phyloP scores from a whole-genome alignment of 441 rosid species.

The Brassica balearica region DNA sequence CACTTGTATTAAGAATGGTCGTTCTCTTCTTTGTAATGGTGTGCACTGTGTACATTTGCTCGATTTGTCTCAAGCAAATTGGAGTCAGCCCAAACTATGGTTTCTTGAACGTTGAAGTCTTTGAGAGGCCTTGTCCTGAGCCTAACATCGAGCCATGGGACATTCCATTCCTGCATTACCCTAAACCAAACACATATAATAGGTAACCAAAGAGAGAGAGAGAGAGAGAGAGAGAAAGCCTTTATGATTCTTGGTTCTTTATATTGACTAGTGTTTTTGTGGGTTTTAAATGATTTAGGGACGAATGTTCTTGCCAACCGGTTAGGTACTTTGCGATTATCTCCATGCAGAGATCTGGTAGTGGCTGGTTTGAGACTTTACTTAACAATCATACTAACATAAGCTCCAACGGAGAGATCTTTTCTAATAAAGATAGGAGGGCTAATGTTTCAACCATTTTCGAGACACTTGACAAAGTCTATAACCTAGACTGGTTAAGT shows the following conservation, averaged over 20 bases:
- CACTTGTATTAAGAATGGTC: constrained; percentile 65
- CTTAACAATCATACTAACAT: constrained; percentile 91
- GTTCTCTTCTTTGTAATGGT: constrained; percentile 67
- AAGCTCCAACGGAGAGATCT: constrained; percentile 96
- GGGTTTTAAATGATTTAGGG: constrained; percentile 55
- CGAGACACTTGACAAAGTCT: constrained; percentile 80
- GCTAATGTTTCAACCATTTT: constrained; percentile 70
- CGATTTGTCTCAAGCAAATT: constrained; percentile 70
- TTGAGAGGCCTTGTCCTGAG: constrained; percentile 69
- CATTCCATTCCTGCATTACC: constrained; percentile 86
- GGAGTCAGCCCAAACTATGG: constrained; percentile 49
- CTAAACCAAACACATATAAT: constrained; percentile 76
- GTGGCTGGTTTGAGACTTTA: constrained; percentile 98
- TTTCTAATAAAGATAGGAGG: constrained; percentile 85
- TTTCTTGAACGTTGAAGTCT: constrained; percentile 53
- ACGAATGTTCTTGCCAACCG: constrained; percentile 84
- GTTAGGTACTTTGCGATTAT: constrained; percentile 93
- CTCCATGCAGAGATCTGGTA: constrained; percentile 99
- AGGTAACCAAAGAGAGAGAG: constrained; percentile 48
- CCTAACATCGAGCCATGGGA: constrained; percentile 89
- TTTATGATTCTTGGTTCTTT: constrained; percentile 7
- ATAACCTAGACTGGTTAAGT: constrained; percentile 86
- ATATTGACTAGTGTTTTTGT: background rate
- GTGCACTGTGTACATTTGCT: constrained; percentile 69
- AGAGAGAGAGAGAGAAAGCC: too few species aligned